Conservation (phyloP, 371 early-diverging fungal genomes). For the Umbelopsis sp. region DNA sequence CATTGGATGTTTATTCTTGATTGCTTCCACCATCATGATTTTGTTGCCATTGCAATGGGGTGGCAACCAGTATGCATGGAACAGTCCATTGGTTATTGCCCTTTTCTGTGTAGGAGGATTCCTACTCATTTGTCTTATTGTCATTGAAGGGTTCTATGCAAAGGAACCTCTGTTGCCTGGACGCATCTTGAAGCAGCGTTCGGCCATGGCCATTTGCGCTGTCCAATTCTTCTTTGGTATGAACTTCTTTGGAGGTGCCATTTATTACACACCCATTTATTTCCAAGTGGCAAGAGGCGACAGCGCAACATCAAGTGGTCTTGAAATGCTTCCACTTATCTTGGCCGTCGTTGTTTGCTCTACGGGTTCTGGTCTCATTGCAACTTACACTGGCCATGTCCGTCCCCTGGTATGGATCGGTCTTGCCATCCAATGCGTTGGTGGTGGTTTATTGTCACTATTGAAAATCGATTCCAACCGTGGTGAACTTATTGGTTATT, state of each 20-base stretch:
- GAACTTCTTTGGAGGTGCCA: slow-evolving; percentile 51
- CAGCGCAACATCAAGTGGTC: slow-evolving; percentile 57
- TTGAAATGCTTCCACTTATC: slow-evolving; percentile 69
- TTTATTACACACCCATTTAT: slow-evolving; percentile 67
- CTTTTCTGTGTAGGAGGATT: slow-evolving; percentile 48
- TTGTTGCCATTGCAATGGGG: slow-evolving; percentile 67
- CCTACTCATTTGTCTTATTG: slow-evolving; percentile 34
- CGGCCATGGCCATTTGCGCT: slow-evolving; percentile 43
- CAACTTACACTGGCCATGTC: slow-evolving; percentile 54
- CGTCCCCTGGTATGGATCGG: slow-evolving; percentile 57
- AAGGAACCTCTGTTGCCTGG: slow-evolving; percentile 52
- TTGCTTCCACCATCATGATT: slow-evolving; percentile 53
- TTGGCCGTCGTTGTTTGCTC: slow-evolving; percentile 54
- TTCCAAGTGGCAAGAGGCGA: slow-evolving; percentile 65
- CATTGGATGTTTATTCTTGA: slow-evolving; percentile 52
- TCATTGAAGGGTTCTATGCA: slow-evolving; percentile 51
- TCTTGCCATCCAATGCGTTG: slow-evolving; percentile 47
- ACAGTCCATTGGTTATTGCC: slow-evolving; percentile 49
- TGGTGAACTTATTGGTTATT: slow-evolving; percentile 38
- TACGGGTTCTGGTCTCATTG: slow-evolving; percentile 57
- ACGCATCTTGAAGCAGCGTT: slow-evolving; percentile 54
- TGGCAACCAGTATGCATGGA: slow-evolving; percentile 60
- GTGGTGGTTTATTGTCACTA: slow-evolving; percentile 52
- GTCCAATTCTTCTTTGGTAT: slow-evolving; percentile 55
- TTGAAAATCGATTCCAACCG: slow-evolving; percentile 34